phyloP scores from a whole-genome alignment of 371 early-diverging fungal species.

The Synchytrium microbalum region DNA sequence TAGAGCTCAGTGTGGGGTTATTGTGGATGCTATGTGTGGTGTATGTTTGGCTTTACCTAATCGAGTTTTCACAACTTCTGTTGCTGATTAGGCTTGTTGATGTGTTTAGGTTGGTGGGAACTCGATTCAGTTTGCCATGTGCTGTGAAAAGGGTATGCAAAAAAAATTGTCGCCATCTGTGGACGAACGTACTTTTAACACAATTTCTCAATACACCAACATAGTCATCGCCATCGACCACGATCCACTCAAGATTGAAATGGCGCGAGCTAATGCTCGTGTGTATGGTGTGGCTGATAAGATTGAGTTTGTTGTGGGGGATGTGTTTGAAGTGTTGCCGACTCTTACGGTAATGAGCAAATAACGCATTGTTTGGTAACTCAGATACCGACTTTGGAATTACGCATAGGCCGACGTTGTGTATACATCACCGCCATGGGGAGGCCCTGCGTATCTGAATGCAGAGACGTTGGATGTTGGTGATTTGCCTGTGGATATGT shows the following conservation, averaged over 20 bases:
- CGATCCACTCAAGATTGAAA: constrained; percentile 67
- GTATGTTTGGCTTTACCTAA: constrained; percentile 20
- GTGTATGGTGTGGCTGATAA: constrained; percentile 86
- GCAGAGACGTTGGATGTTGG: constrained; percentile 54
- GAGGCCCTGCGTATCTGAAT: constrained; percentile 33
- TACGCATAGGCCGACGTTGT: neutral
- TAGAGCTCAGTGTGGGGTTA: constrained; percentile 48
- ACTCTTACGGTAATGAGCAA: constrained; percentile 33
- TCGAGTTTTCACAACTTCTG: neutral
- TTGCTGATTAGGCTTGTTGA: neutral
- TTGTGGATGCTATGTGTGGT: constrained; percentile 93
- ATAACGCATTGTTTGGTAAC: neutral
- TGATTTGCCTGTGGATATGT: constrained; percentile 63
- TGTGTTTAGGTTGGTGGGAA: constrained; percentile 71
- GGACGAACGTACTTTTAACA: neutral
- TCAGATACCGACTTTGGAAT: neutral
- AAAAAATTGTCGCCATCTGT: neutral
- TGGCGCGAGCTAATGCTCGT: constrained; percentile 77
- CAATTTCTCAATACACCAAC: neutral
- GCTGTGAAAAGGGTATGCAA: constrained; percentile 57
- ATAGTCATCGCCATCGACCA: constrained; percentile 90
- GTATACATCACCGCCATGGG: constrained; percentile 18
- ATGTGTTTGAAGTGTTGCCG: constrained; percentile 66
- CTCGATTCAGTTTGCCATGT: constrained; percentile 86
- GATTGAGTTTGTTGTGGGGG: constrained; percentile 84